Conservation (phyloP, 495 filamentous ascomycete species). For the Sabuloglossum arenarium region DNA sequence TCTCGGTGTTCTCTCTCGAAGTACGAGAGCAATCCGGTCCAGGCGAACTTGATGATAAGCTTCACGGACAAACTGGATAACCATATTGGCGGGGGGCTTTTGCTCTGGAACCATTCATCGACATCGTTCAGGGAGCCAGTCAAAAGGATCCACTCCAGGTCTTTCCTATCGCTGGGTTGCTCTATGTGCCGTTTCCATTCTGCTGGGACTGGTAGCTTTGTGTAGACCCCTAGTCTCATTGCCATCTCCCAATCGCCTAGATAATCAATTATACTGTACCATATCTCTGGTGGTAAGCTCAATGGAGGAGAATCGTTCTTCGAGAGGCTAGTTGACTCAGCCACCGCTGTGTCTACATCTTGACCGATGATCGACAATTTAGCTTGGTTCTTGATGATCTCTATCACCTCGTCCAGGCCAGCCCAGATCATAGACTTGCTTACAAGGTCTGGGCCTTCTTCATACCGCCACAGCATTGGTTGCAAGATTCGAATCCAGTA, state of each 20-base stretch:
- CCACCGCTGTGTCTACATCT: constrained; percentile 30
- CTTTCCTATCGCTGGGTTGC: constrained; percentile 21
- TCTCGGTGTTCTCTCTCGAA: constrained; percentile 58
- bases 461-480: constrained; percentile 55
- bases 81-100: constrained; percentile 45
- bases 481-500: constrained; percentile 54
- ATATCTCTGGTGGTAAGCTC: constrained; percentile 58
- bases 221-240: constrained; percentile 55
- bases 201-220: constrained; percentile 45
- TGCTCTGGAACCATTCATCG: constrained; percentile 38
- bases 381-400: constrained; percentile 43
- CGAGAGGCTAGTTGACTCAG: constrained; percentile 8
- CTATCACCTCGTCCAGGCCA: constrained; percentile 39
- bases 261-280: constrained; percentile 69
- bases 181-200: constrained; percentile 41
- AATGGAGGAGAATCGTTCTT: constrained; percentile 7
- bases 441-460: constrained; percentile 19
- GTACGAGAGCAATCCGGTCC: constrained; percentile 56
- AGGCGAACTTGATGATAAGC: constrained; percentile 76
- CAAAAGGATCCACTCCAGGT: constrained; percentile 65
- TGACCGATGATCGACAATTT: constrained; percentile 39
- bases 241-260: constrained; percentile 80
- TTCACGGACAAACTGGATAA: constrained; percentile 66
- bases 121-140: constrained; percentile 44
- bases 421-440: constrained; percentile 37